These are phyloP conservation scores for Colletotrichum coccodes DNA, from an alignment of 2,329 filamentous ascomycete genomes.

Conservation along the genomic window DNA sequence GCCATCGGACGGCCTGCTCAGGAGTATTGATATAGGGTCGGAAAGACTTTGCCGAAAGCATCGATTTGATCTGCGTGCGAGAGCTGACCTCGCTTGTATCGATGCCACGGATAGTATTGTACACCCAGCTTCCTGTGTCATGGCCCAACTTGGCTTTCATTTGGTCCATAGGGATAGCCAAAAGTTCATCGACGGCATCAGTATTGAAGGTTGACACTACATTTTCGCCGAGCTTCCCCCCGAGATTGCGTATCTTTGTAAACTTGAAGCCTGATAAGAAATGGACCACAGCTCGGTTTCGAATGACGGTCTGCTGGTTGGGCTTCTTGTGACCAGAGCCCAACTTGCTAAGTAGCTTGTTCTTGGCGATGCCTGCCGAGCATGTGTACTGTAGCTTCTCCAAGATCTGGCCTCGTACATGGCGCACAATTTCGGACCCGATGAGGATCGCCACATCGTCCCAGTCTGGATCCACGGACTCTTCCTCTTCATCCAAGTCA, in stretches of 20 bases:
- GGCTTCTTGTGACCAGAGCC: constrained; percentile 94
- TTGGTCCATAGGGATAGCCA: constrained; percentile 77
- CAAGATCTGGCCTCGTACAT: constrained; percentile 75
- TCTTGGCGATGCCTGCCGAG: constrained; percentile 87
- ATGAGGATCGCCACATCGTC: constrained; percentile 90
- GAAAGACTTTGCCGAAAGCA: constrained; percentile 97
- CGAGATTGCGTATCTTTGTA: constrained; percentile 94
- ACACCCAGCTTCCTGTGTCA: constrained; percentile 87
- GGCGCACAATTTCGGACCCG: constrained; percentile 87
- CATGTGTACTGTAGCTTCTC: constrained; percentile 86
- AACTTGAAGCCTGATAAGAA: constrained; percentile 91
- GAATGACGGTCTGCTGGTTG: constrained; percentile 92
- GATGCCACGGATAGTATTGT: constrained; percentile 85
- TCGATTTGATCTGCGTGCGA: constrained; percentile 93
- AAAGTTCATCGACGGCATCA: constrained; percentile 80
- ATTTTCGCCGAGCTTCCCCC: constrained; percentile 92
- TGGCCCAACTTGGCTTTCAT: constrained; percentile 83
- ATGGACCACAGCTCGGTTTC: constrained; percentile 81
- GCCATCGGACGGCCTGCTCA: constrained; percentile 85
- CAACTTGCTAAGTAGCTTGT: constrained; percentile 96
- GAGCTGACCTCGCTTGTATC: constrained; percentile 91
- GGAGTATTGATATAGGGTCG: constrained; percentile 81
- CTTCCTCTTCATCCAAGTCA: constrained; percentile 79
- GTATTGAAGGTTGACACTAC: constrained; percentile 84
- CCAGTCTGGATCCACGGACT: constrained; percentile 91